A percentile compares a stretch with the other conserved stretches of the same genome.
phyloP scores from a whole-genome alignment of 2,329 filamentous ascomycete genomes.

The Stachybotrys echinatus region DNA sequence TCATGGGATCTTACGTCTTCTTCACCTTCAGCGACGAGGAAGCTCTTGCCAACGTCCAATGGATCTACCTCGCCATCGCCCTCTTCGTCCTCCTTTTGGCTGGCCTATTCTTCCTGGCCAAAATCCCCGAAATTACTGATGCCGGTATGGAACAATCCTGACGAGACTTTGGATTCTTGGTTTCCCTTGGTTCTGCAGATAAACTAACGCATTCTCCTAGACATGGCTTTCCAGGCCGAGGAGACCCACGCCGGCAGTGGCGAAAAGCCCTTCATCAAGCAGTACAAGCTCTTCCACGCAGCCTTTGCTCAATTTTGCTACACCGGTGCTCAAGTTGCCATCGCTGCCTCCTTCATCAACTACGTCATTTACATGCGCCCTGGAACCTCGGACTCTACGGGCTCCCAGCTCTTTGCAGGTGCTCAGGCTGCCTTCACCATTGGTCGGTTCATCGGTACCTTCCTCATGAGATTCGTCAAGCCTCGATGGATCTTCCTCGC shows the following conservation, averaged over 20 bases:
- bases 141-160: slow-evolving; percentile 21
- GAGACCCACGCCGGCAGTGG: slow-evolving; percentile 48
- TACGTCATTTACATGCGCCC: slow-evolving; percentile 59
- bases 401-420: slow-evolving; percentile 65
- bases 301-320: slow-evolving; percentile 76
- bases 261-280: slow-evolving; percentile 60
- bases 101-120: slow-evolving; percentile 59
- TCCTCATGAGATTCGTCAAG: slow-evolving; percentile 60
- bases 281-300: slow-evolving; percentile 72
- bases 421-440: slow-evolving; percentile 69
- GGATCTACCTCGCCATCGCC: slow-evolving; percentile 70
- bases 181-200: not conserved
- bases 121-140: slow-evolving; percentile 65
- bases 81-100: slow-evolving; percentile 65
- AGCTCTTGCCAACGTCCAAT: slow-evolving; percentile 65
- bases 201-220: slow-evolving; percentile 29
- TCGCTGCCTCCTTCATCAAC: slow-evolving; percentile 68
- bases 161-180: too few relatives aligned
- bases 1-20: slow-evolving; percentile 68
- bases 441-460: slow-evolving; percentile 64
- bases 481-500: slow-evolving; percentile 64
- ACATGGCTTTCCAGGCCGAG: slow-evolving; percentile 58
- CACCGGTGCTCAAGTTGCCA: slow-evolving; percentile 64
- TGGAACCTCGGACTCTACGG: slow-evolving; percentile 43
- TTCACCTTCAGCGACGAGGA: slow-evolving; percentile 56